Evolutionary conservation across 176 grass and related monocot species (phyloP), one percentile per base, ranked within the genome.

Genomic region (Oryza officinalis): DNA sequence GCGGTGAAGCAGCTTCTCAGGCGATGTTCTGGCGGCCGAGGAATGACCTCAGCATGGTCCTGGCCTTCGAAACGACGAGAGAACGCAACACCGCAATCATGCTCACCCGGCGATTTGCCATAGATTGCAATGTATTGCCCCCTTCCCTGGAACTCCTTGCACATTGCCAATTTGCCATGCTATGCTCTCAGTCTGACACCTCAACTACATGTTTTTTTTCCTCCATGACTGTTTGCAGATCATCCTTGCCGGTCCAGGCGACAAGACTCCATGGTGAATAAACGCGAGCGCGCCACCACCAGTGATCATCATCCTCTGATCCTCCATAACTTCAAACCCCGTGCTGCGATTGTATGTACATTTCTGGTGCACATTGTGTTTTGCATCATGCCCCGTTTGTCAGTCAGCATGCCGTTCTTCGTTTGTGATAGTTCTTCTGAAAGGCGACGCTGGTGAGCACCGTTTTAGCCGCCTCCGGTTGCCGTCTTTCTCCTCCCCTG

Each of bases 61-160:
- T 97, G 32, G 94, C 89, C 69, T 97, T 97, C 0, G 89, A 97
- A 82, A 91, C 89, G 13, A 65, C 80, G 0, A 89, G 94, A 71
- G 94, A 97, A 46, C 85, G 94, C 27, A 97, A 97, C 83, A 77
- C 89, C 0, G 91, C 89, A 1, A 94, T 97, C 87, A 97, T 91
- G 91, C 84, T 97, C 44, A 91, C 91, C 6, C 87, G 94, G 27
- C 90, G 91, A 22, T 97, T 94, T 33, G 94, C 94, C 14, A 83
- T 94, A 64, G 91, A 97, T 69, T 97, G 94, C 84, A 97, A 97
- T 89, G 94, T 97, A 89, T 13, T 85, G 74, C 25, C 59, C 65
- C 66, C 57, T 47, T 9, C 8, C 30, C 25, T 0, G 45, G 14
- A 63, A 46, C 7, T 5, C 6, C 12, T 2, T 14, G 4, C 6